Base-by-base conservation (phyloP, 148 eudicot species). In the Cornus suecica region DNA sequence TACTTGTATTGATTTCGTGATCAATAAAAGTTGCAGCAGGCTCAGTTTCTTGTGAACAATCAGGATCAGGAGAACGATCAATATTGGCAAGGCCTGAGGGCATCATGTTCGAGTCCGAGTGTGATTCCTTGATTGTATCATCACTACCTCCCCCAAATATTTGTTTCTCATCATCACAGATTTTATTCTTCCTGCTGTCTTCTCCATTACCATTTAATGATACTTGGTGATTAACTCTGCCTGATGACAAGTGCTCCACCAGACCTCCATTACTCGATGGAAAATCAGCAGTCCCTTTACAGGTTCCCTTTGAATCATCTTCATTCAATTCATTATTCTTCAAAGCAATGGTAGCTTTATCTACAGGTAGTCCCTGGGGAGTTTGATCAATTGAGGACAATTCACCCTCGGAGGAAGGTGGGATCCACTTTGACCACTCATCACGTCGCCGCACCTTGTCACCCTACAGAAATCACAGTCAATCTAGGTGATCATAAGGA, bases 341-440 rank as follows among this genome's bases (percentile, higher is more conserved):
- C 23, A 66, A 30, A 76, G 67, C 77, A 79, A 61, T 79, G 20
- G 25, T 65, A 62, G 68, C 11, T 58, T 60, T 74, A 68, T 79
- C 79, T 34, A 65, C 51, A 65, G 30, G 61, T 54, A 72, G 83
- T 27, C 67, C 85, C 41, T 72, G 66, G 24, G 83, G 32, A 31
- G 37, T 64, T 73, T 76, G 74, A 68, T 75, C 76, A 45, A 58
- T 75, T 20, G 78, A 70, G 6, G 84, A 48, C 63, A 84, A 76
- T 41, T 81, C 72, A 77, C 41, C 69, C 74, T 68, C 83, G 4
- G 66, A 56, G 37, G 83, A 80, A 70, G 79, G 68, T 79, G 77
- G 77, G 65, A 88, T 69, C 91, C 92, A 92, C 81, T 87, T 89
- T 42, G 94, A 85, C 99, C 99, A 95, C 78, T 87, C 92, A 70